Conservation (phyloP, 805 yeast genomes). For the Hanseniaspora lindneri region DNA sequence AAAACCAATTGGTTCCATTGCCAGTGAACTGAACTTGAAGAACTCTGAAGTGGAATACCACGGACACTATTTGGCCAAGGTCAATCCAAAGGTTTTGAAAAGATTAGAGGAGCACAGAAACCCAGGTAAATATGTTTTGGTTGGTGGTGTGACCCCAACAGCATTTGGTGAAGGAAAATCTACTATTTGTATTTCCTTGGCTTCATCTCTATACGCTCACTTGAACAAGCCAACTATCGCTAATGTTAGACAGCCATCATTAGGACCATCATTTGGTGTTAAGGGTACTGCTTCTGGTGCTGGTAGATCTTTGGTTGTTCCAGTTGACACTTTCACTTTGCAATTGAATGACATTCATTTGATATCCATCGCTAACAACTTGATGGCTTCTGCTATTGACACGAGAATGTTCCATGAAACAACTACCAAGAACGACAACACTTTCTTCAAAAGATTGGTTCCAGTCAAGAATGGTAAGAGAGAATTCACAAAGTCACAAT, state of each 20-base stretch:
- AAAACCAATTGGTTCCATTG: conserved; percentile 62
- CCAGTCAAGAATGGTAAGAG: conserved; percentile 76
- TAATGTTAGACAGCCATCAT: conserved; percentile 91
- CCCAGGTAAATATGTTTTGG: conserved; percentile 79
- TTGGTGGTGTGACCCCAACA: conserved; percentile 96
- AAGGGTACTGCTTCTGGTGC: conserved; percentile 99
- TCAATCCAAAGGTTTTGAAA: conserved; percentile 54
- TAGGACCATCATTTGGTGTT: conserved; percentile 98
- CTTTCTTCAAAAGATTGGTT: conserved; percentile 73
- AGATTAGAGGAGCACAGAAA: conserved; percentile 46
- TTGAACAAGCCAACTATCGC: conserved; percentile 75
- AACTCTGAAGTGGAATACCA: conserved; percentile 72
- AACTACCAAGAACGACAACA: conserved; percentile 65
- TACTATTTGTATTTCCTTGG: conserved; percentile 89
- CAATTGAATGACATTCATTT: conserved; percentile 96
- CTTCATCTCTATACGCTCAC: conserved; percentile 94
- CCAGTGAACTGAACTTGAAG: conserved; percentile 69
- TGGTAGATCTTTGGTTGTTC: conserved; percentile 94
- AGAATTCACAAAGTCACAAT: conserved; percentile 66
- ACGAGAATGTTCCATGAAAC: conserved; percentile 92
- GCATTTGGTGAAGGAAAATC: conserved; percentile 97
- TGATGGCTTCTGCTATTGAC: conserved; percentile 92
- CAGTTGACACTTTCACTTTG: conserved; percentile 98
- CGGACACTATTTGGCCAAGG: conserved; percentile 85
- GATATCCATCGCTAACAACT: conserved; percentile 82